Conservation (phyloP, 2,329 filamentous ascomycete genomes). For the Scortechinia acanthostroma region DNA sequence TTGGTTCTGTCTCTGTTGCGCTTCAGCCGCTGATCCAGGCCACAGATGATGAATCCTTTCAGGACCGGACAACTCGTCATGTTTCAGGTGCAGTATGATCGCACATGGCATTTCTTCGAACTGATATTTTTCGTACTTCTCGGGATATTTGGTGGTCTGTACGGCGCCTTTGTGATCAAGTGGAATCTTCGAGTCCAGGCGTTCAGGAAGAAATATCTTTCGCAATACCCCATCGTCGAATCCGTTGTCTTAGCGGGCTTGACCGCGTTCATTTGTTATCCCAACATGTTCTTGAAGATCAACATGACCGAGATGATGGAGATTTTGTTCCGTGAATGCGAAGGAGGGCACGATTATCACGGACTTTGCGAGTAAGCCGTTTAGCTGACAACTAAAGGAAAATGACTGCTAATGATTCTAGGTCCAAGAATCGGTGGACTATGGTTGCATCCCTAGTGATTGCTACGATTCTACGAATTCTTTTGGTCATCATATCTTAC, state of each 20-base stretch:
- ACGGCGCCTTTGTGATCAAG: constrained; percentile 94
- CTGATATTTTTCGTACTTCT: constrained; percentile 85
- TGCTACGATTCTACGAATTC: constrained; percentile 73
- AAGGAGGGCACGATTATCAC: constrained; percentile 80
- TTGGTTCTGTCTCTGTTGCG: neutral
- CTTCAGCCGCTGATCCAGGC: neutral
- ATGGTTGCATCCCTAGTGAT: constrained; percentile 74
- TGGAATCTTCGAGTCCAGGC: constrained; percentile 89
- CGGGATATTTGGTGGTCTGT: constrained; percentile 86
- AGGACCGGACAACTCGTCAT: constrained; percentile 95
- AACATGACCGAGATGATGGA: constrained; percentile 99
- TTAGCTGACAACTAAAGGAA: neutral
- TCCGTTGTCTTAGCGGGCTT: constrained; percentile 74
- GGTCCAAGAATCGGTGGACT: constrained; percentile 65
- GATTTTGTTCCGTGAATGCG: constrained; percentile 89
- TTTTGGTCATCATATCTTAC: constrained; percentile 90
- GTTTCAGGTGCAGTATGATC: constrained; percentile 95
- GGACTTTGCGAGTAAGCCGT: constrained; percentile 59
- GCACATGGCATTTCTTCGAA: constrained; percentile 97
- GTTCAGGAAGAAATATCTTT: constrained; percentile 87
- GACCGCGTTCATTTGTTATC: constrained; percentile 91
- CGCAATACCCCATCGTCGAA: constrained; percentile 77
- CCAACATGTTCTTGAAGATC: constrained; percentile 87
- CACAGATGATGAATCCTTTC: constrained; percentile 82
- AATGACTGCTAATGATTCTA: neutral